These are phyloP conservation scores for Nigrograna mackinnonii DNA, from an alignment of 2,329 filamentous ascomycete genomes.

Conservation along the genomic window DNA sequence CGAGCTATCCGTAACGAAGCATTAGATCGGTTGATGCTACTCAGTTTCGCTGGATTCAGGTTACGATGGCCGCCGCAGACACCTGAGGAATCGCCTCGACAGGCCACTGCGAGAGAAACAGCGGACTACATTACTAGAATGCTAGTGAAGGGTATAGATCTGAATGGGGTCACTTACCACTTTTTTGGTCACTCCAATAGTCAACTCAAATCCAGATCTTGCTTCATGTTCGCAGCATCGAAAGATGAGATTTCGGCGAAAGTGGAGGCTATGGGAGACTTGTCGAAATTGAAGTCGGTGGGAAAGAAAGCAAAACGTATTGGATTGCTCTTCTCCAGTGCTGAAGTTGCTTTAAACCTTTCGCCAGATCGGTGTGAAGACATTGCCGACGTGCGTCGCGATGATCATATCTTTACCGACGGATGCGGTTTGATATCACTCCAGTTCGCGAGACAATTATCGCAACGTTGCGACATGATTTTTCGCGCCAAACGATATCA, in stretches of 20 bases:
- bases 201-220: slow-evolving; percentile 48
- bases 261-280: slow-evolving; percentile 44
- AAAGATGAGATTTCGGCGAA: slow-evolving; percentile 36
- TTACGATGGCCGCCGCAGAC: slow-evolving; percentile 15
- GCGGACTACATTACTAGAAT: slow-evolving; percentile 41
- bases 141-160: slow-evolving; percentile 34
- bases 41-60: slow-evolving; percentile 42
- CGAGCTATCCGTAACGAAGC: slow-evolving; percentile 31
- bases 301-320: slow-evolving; percentile 49
- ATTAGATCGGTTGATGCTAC: slow-evolving; percentile 34
- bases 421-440: slow-evolving; percentile 45
- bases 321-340: slow-evolving; percentile 46
- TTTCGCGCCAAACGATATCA: slow-evolving; percentile 42
- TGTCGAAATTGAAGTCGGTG: slow-evolving; percentile 47
- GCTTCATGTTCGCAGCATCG: slow-evolving; percentile 41
- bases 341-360: slow-evolving; percentile 34
- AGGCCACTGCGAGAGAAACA: slow-evolving; percentile 36
- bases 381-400: slow-evolving; percentile 41
- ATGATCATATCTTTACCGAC: slow-evolving; percentile 48
- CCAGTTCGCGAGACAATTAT: slow-evolving; percentile 36
- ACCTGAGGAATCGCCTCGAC: slow-evolving; percentile 13
- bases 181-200: slow-evolving; percentile 51
- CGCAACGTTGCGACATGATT: slow-evolving; percentile 33
- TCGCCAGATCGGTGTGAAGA: slow-evolving; percentile 41
- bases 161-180: slow-evolving; percentile 43